phyloP scores from a whole-genome alignment of 345 rosid species.

The Pistacia atlantica region DNA sequence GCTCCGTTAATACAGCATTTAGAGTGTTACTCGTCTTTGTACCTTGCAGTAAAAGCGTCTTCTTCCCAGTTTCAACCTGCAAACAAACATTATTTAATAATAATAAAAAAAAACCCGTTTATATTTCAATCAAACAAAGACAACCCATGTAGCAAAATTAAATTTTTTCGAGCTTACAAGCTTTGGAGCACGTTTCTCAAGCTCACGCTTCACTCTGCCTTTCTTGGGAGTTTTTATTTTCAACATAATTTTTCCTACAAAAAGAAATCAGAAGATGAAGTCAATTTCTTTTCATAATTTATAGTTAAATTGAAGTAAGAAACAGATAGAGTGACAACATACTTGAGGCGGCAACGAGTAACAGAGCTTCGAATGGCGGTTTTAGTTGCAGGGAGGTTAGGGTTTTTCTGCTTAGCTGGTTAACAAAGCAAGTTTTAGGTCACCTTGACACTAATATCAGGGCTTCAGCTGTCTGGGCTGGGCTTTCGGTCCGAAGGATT shows the following conservation, averaged over 20 bases:
- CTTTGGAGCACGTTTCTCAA: constrained; percentile 86
- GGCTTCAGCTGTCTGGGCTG: too few species aligned
- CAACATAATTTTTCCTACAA: constrained; percentile 42
- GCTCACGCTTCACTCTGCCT: constrained; percentile 55
- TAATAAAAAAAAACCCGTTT: neutral
- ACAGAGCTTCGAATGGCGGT: too few species aligned
- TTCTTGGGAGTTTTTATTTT: constrained; percentile 59
- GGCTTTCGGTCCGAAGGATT: too few species aligned
- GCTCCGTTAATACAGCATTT: constrained; percentile 65
- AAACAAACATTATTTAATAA: neutral
- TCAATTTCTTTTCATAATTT: neutral
- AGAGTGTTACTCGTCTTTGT: constrained; percentile 75
- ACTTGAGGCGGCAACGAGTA: neutral
- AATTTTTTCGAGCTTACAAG: constrained; percentile 39
- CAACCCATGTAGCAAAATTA: neutral
- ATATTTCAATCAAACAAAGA: constrained; percentile 20
- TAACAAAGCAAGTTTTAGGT: too few species aligned
- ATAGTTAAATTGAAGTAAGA: neutral
- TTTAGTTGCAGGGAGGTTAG: too few species aligned
- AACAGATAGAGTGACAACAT: neutral
- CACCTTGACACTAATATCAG: too few species aligned
- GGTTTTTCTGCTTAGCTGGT: too few species aligned
- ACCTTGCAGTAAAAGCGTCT: constrained; percentile 92
- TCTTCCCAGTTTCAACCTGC: constrained; percentile 92
- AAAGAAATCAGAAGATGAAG: neutral